A percentile compares a stretch with the other conserved stretches of the same genome.
phyloP scores from a whole-genome alignment of 2,329 filamentous ascomycete species.

The Penicillium sp. region DNA sequence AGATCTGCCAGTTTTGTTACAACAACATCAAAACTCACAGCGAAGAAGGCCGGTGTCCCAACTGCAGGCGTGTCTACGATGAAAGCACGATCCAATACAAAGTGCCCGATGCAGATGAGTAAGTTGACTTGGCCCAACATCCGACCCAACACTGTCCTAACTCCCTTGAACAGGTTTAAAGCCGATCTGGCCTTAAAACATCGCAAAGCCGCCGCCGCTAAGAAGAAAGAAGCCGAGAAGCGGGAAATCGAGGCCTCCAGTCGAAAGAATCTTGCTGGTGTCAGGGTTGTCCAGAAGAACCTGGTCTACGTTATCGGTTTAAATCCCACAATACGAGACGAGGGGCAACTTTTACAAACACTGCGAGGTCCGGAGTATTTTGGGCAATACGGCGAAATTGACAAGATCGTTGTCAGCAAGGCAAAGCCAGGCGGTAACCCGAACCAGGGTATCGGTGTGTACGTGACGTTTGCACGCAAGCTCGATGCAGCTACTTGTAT shows the following conservation, averaged over 20 bases:
- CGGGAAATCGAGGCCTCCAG: constrained; percentile 93
- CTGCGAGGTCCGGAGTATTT: constrained; percentile 90
- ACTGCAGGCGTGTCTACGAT: constrained; percentile 90
- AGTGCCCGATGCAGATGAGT: constrained; percentile 92
- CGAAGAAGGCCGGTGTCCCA: constrained; percentile 89
- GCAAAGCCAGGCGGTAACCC: constrained; percentile 68
- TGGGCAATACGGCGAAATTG: constrained; percentile 95
- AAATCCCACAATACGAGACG: constrained; percentile 85
- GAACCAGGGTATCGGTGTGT: constrained; percentile 88
- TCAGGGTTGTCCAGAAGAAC: constrained; percentile 96
- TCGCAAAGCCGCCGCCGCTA: constrained; percentile 83
- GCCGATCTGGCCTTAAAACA: constrained; percentile 62
- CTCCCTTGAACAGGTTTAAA: constrained; percentile 39
- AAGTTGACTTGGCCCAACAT: constrained; percentile 37
- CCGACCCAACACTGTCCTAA: constrained; percentile 2
- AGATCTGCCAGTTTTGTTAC: constrained; percentile 99
- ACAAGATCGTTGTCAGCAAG: constrained; percentile 98
- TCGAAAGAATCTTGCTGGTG: constrained; percentile 90
- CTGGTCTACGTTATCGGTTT: constrained; percentile 96
- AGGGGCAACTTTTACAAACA: constrained; percentile 79
- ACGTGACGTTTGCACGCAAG: constrained; percentile 94
- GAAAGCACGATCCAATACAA: constrained; percentile 98
- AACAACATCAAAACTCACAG: constrained; percentile 99
- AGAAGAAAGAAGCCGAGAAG: constrained; percentile 93
- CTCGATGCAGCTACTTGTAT: constrained; percentile 89